phyloP scores from a whole-genome alignment of 352 stramenopile species.

The Phytophthora uliginosa region DNA sequence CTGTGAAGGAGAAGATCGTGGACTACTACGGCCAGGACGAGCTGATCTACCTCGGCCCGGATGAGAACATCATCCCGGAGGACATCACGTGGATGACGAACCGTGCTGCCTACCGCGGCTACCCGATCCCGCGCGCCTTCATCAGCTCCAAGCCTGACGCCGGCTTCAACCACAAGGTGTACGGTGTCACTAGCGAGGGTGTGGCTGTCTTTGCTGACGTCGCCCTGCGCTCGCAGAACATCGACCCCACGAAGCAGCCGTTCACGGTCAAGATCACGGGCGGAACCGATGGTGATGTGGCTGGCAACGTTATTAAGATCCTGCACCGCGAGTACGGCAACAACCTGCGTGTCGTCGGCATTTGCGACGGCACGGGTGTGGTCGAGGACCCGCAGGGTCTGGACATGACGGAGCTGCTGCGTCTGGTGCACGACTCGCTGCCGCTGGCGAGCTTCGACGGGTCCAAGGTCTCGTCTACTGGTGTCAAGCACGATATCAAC shows the following conservation, averaged over 20 bases:
- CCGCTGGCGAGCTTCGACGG: constrained; percentile 87
- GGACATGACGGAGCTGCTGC: constrained; percentile 94
- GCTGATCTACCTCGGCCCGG: constrained; percentile 85
- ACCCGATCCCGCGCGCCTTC: constrained; percentile 85
- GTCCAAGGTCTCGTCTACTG: constrained; percentile 55
- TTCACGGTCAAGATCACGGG: constrained; percentile 93
- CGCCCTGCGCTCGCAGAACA: constrained; percentile 78
- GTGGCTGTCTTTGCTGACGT: constrained; percentile 88
- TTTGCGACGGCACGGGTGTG: constrained; percentile 94
- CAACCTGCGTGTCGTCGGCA: constrained; percentile 95
- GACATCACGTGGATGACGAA: constrained; percentile 90
- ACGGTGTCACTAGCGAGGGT: constrained; percentile 86
- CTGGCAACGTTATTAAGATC: constrained; percentile 99
- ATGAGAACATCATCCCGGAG: constrained; percentile 86
- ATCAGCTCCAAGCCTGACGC: constrained; percentile 89
- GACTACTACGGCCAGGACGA: constrained; percentile 89
- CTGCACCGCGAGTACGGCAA: constrained; percentile 94
- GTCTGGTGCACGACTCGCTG: constrained; percentile 93
- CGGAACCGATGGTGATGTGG: constrained; percentile 98
- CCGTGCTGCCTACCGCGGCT: constrained; percentile 79
- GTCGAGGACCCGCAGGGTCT: constrained; percentile 97
- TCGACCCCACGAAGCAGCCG: constrained; percentile 76
- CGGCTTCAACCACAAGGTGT: constrained; percentile 91
- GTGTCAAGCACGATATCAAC: constrained; percentile 88
- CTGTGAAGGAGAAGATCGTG: constrained; percentile 77